These are phyloP conservation scores for Pseudodiploospora longispora DNA, from an alignment of 2,329 filamentous ascomycete genomes.

Conservation along the genomic window DNA sequence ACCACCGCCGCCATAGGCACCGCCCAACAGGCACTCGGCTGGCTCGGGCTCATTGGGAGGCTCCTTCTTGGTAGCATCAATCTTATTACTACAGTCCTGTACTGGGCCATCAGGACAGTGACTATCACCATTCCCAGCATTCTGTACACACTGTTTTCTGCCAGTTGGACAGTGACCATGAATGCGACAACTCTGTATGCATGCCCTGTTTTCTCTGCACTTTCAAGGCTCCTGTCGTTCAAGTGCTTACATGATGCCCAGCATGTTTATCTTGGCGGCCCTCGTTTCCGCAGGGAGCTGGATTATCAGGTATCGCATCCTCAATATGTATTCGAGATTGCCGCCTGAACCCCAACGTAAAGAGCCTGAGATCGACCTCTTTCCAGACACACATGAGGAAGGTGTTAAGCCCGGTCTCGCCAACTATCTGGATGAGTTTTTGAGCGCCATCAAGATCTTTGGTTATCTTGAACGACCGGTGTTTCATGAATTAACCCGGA, in stretches of 20 bases:
- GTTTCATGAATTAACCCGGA: conserved; percentile 93
- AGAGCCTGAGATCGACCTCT: conserved; percentile 90
- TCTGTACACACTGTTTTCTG: conserved; percentile 83
- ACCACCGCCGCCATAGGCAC: conserved; percentile 22
- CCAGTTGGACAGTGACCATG: conserved; percentile 94
- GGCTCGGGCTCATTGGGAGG: conserved; percentile 50
- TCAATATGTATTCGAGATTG: conserved; percentile 93
- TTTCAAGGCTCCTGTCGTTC: not conserved
- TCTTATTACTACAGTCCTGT: conserved; percentile 51
- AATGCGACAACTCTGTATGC: conserved; percentile 89
- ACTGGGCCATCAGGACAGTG: conserved; percentile 75
- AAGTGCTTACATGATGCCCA: conserved; percentile 23
- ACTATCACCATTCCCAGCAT: conserved; percentile 86
- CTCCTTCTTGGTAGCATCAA: conserved; percentile 48
- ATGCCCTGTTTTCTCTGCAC: conserved; percentile 4
- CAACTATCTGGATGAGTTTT: conserved; percentile 96
- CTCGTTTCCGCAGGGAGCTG: conserved; percentile 82
- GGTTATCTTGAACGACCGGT: conserved; percentile 93
- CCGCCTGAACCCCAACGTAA: conserved; percentile 93
- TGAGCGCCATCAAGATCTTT: conserved; percentile 98
- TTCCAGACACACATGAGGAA: conserved; percentile 85
- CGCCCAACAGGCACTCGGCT: conserved; percentile 37
- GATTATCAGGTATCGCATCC: conserved; percentile 88
- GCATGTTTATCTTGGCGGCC: conserved; percentile 67
- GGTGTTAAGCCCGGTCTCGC: conserved; percentile 83